phyloP scores from a whole-genome alignment of 2,329 filamentous ascomycete species.

The Parastagonospora nodorum region DNA sequence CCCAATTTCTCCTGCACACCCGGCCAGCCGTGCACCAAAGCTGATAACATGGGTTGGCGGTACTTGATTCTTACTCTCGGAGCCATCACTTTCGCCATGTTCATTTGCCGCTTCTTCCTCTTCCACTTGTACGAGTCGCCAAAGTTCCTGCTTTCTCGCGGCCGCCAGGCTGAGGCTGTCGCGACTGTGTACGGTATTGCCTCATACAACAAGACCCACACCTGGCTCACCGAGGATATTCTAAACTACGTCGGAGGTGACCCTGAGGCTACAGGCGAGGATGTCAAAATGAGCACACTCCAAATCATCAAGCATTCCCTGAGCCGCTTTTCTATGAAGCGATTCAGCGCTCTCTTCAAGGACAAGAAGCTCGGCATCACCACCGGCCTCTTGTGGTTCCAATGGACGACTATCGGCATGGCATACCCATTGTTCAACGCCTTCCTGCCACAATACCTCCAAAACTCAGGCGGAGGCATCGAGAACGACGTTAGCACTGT shows the following conservation, averaged over 20 bases:
- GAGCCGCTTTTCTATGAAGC: slow-evolving; percentile 68
- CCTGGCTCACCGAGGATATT: slow-evolving; percentile 69
- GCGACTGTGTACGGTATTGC: slow-evolving; percentile 80
- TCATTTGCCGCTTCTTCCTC: slow-evolving; percentile 75
- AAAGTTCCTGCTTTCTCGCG: slow-evolving; percentile 78
- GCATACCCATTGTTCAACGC: slow-evolving; percentile 88
- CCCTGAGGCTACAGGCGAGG: slow-evolving; percentile 46
- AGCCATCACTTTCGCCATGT: slow-evolving; percentile 75
- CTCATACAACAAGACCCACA: slow-evolving; percentile 63
- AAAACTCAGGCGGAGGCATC: slow-evolving; percentile 55
- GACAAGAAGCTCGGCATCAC: slow-evolving; percentile 55
- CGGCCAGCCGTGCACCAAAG: slow-evolving; percentile 49
- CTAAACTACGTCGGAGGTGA: slow-evolving; percentile 59
- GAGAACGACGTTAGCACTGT: slow-evolving; percentile 45
- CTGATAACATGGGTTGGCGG: slow-evolving; percentile 74
- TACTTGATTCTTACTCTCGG: slow-evolving; percentile 75
- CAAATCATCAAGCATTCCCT: slow-evolving; percentile 65
- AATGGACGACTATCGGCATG: slow-evolving; percentile 83
- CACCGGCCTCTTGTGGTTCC: slow-evolving; percentile 70
- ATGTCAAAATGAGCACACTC: slow-evolving; percentile 46
- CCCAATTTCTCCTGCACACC: slow-evolving; percentile 63
- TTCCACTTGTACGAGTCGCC: slow-evolving; percentile 86
- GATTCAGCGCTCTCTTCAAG: slow-evolving; percentile 67
- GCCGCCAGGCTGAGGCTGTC: slow-evolving; percentile 77
- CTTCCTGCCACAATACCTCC: slow-evolving; percentile 86